Evolutionary conservation across 2,329 filamentous ascomycete species (phyloP), one percentile per base, ranked within the genome.

Genomic region (Bipolaris bicolor): DNA sequence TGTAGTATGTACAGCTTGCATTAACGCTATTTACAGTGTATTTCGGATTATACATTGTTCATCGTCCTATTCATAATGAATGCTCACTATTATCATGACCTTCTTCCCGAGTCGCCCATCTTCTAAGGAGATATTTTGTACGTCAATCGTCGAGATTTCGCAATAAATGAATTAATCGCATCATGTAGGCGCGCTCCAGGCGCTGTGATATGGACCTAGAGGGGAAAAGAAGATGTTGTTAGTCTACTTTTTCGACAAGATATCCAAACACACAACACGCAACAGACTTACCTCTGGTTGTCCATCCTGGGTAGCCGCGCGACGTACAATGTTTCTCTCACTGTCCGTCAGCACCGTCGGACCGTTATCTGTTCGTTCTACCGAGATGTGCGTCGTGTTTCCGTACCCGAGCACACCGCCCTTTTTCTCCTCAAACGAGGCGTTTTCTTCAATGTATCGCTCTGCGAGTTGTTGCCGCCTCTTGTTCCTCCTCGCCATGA

Each of bases 51-150:
- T 31, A 31, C 29, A 31, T 31, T 37, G 15, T 16, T 37, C 16
- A n/a, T 37, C 11, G 2, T 37, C 34, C 16, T 16, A n/a, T 37
- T 24, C 22, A 22, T 22, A 22, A 34, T 13, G 13, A 37, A 10
- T 26, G 22, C 3, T 24, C 16, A 49, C 29, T 37, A 39, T 37
- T 7, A 6, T 49, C 11, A 29, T 39, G n/a, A 29, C 9, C n/a
- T 31, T 31, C 29, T 31, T 31, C 29, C 10, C 4, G 10, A 13
- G 26, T 36, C 15, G 31, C 5, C 29, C 15, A 22, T 31, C 1
- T 11, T 18, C 49, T 31, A 61, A 20, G 58, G 60, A 20, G 57
- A 55, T 33, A 62, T 61, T 34, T 62, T 62, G 33, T 62, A 61
- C 10, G 57, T 58, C 11, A 61, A 22, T 18, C 55, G 51, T 29